A percentile compares a stretch with the other conserved stretches of the same genome.
Evolutionary conservation across 2,329 filamentous ascomycete species (phyloP).

Genomic region (Penicillium sp.): DNA sequence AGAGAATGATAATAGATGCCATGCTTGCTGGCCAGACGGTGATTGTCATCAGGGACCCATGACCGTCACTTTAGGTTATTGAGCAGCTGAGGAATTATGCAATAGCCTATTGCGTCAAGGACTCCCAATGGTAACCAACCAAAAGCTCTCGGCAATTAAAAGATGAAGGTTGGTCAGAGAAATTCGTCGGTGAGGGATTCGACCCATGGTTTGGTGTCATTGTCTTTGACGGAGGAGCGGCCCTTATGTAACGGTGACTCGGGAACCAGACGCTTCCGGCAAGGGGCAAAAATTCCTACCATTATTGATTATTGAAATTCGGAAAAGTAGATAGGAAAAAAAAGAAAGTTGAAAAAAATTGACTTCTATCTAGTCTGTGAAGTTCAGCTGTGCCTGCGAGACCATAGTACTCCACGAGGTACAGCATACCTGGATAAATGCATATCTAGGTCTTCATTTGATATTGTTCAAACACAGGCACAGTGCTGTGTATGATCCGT

Average conservation of each 20-base stretch:
- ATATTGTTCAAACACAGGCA: background rate
- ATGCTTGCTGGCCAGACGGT: background rate
- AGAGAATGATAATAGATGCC: background rate
- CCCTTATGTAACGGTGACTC: background rate
- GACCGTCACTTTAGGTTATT: background rate
- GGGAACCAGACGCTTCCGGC: background rate
- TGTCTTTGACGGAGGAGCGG: background rate
- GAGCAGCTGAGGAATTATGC: background rate
- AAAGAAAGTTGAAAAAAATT: background rate
- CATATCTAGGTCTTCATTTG: background rate
- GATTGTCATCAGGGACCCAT: background rate
- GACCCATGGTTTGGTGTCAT: background rate
- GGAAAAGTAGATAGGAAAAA: background rate
- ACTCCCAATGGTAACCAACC: constrained; percentile 1
- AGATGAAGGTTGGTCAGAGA: background rate
- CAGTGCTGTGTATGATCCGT: background rate
- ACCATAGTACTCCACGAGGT: background rate
- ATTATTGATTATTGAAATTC: background rate
- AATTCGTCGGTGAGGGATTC: background rate
- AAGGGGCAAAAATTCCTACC: background rate
- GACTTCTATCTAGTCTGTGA: constrained; percentile 8
- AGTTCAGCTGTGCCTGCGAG: background rate
- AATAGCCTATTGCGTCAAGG: constrained; percentile 26
- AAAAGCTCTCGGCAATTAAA: background rate
- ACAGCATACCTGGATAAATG: background rate